These are phyloP conservation scores for Colletotrichum endophyticum DNA, from an alignment of 2,329 filamentous ascomycete species.

Conservation along the genomic window DNA sequence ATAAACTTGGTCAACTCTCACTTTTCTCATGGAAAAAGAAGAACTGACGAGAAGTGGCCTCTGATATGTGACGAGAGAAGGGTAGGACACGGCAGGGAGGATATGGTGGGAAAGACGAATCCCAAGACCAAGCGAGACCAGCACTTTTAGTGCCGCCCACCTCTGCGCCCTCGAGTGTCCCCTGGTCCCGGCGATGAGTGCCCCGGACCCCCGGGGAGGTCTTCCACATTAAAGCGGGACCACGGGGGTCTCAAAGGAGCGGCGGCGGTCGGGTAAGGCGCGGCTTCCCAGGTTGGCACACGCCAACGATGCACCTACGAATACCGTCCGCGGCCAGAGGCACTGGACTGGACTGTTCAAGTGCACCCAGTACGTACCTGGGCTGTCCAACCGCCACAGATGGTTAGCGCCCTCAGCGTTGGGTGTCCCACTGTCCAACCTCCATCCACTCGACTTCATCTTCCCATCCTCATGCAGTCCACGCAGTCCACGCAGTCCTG, in stretches of 20 bases:
- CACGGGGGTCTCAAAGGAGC: not conserved
- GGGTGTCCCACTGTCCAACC: not conserved
- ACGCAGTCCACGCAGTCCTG: not conserved
- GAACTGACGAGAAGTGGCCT: not conserved
- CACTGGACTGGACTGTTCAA: not conserved
- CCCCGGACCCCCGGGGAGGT: conserved; percentile 9
- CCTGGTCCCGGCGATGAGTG: conserved; percentile 14
- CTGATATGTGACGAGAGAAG: conserved; percentile 11
- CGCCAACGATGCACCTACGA: not conserved
- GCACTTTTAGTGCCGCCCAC: not conserved
- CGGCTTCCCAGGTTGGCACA: not conserved
- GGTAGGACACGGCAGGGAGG: not conserved
- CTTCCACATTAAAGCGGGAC: not conserved
- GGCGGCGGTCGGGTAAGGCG: conserved; percentile 11
- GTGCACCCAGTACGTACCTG: not conserved
- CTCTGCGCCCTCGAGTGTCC: not conserved
- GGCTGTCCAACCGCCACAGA: not conserved
- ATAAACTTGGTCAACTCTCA: conserved; percentile 9
- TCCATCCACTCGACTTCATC: not conserved
- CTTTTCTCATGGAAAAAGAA: not conserved
- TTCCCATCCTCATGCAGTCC: not conserved
- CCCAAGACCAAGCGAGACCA: conserved; percentile 5
- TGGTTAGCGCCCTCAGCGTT: not conserved
- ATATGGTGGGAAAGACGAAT: not conserved
- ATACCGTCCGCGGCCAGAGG: not conserved